Percentiles rank a stretch among this genome's conserved stretches.
Evolutionary conservation across 2,329 filamentous ascomycete species (phyloP).

Genomic region (Ascochyta clinopodiicola): DNA sequence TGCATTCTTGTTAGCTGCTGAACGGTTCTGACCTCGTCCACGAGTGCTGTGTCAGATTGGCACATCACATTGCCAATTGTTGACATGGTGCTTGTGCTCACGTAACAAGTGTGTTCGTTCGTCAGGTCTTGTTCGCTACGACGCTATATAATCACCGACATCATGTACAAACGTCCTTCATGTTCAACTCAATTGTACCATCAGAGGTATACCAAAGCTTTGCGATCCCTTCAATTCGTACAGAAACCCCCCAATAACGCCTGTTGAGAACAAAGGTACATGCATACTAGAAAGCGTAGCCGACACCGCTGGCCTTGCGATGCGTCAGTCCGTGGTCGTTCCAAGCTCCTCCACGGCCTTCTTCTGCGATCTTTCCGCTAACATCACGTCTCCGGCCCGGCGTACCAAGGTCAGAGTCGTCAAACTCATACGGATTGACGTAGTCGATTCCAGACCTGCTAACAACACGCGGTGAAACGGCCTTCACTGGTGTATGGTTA

Average conservation of each 20-base stretch:
- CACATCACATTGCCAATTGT: background rate
- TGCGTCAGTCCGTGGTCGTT: conserved; percentile 35
- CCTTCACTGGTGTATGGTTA: conserved; percentile 36
- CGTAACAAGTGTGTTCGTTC: conserved; percentile 4
- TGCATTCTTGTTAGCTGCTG: conserved; percentile 3
- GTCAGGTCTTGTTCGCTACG: background rate
- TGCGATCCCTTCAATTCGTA: conserved; percentile 1
- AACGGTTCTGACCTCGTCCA: background rate
- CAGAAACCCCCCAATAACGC: background rate
- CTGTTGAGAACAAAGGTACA: conserved; percentile 1
- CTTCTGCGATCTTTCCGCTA: conserved; percentile 76
- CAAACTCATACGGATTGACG: conserved; percentile 45
- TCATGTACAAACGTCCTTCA: conserved; percentile 10
- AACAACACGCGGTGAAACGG: conserved; percentile 52
- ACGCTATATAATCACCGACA: conserved; percentile 11
- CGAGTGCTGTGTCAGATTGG: background rate
- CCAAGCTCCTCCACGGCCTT: conserved; percentile 62
- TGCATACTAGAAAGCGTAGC: conserved; percentile 8
- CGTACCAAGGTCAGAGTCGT: conserved; percentile 42
- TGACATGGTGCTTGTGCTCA: background rate
- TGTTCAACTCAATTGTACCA: background rate
- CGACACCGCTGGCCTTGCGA: conserved; percentile 51
- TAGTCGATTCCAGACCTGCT: conserved; percentile 57
- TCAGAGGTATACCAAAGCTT: background rate
- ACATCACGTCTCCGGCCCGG: conserved; percentile 58